A percentile compares a stretch with the other conserved stretches of the same genome.
These are phyloP conservation scores for Apiotrichum akiyoshidainum DNA, from an alignment of 1,284 basidiomycete genomes.

Conservation along the genomic window DNA sequence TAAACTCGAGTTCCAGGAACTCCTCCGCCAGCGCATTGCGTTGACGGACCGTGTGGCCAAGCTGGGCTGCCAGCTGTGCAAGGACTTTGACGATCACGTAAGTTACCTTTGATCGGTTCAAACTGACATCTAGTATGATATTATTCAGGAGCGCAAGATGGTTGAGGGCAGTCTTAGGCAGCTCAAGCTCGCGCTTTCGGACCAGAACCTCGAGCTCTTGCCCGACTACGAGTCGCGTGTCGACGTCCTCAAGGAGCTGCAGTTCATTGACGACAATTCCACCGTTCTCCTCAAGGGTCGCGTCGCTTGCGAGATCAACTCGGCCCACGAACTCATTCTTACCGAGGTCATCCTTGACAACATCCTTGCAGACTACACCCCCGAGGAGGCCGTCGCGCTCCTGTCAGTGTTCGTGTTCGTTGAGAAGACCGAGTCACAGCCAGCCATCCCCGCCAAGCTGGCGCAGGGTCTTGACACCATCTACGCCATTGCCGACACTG, in stretches of 20 bases:
- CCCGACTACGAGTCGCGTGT: slow-evolving; percentile 97
- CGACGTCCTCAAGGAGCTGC: slow-evolving; percentile 82
- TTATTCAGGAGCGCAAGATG: slow-evolving; percentile 69
- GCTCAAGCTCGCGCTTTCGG: slow-evolving; percentile 78
- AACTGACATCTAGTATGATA: slow-evolving; percentile 60
- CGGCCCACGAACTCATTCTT: slow-evolving; percentile 88
- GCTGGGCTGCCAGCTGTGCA: slow-evolving; percentile 60
- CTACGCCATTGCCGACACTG: slow-evolving; percentile 73
- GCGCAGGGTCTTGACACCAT: slow-evolving; percentile 70
- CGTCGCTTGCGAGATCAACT: slow-evolving; percentile 99
- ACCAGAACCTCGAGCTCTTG: slow-evolving; percentile 93
- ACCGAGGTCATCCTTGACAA: slow-evolving; percentile 98
- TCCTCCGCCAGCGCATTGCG: slow-evolving; percentile 61
- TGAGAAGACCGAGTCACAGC: slow-evolving; percentile 89
- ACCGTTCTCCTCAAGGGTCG: slow-evolving; percentile 94
- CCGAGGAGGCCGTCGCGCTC: slow-evolving; percentile 95
- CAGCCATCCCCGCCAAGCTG: slow-evolving; percentile 71
- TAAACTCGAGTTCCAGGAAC: slow-evolving; percentile 89
- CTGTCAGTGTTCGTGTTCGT: slow-evolving; percentile 96
- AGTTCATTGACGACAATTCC: slow-evolving; percentile 88
- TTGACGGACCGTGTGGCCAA: slow-evolving; percentile 54
- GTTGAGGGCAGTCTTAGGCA: slow-evolving; percentile 69
- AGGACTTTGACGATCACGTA: slow-evolving; percentile 67
- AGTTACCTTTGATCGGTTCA: slow-evolving; percentile 32
- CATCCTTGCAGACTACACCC: slow-evolving; percentile 79